Percentiles rank a stretch among this genome's conserved stretches.
Conservation (phyloP, 768 basidiomycete genomes). For the Rhizopogon vulgaris region DNA sequence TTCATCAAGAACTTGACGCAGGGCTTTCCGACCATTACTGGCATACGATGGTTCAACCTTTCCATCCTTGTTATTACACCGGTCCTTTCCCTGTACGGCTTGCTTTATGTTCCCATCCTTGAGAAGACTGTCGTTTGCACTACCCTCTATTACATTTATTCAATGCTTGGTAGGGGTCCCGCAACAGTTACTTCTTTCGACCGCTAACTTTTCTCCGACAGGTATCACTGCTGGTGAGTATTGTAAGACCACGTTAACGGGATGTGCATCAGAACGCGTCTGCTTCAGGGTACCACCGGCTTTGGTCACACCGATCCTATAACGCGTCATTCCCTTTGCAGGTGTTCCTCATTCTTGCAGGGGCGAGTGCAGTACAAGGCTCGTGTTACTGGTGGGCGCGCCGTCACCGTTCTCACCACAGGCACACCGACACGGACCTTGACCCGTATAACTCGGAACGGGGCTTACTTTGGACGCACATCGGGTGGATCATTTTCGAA, state of each 20-base stretch:
- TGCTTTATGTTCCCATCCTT: slow-evolving; percentile 39
- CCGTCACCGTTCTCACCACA: slow-evolving; percentile 78
- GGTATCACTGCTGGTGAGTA: slow-evolving; percentile 45
- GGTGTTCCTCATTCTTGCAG: slow-evolving; percentile 62
- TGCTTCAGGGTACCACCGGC: slow-evolving; percentile 64
- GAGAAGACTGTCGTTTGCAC: slow-evolving; percentile 56
- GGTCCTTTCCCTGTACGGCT: slow-evolving; percentile 61
- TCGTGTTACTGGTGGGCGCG: slow-evolving; percentile 87
- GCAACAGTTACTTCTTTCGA: slow-evolving; percentile 6
- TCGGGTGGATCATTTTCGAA: slow-evolving; percentile 83
- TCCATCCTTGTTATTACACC: slow-evolving; percentile 67
- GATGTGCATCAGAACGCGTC: slow-evolving; percentile 3
- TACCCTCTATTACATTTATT: slow-evolving; percentile 72
- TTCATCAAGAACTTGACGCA: slow-evolving; percentile 12
- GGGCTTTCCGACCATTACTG: slow-evolving; percentile 42
- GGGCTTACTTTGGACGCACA: slow-evolving; percentile 73
- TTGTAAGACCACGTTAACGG: background rate
- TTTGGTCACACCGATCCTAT: slow-evolving; percentile 84
- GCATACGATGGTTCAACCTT: slow-evolving; percentile 76
- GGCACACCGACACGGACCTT: slow-evolving; percentile 80
- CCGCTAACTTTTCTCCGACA: slow-evolving; percentile 14
- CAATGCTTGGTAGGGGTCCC: slow-evolving; percentile 65
- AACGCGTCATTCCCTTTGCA: slow-evolving; percentile 70
- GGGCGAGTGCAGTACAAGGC: slow-evolving; percentile 80
- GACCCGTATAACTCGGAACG: slow-evolving; percentile 81